These are phyloP conservation scores for Acanthamoeba lenticulata DNA, from an alignment of 208 protist species.

Conservation along the genomic window DNA sequence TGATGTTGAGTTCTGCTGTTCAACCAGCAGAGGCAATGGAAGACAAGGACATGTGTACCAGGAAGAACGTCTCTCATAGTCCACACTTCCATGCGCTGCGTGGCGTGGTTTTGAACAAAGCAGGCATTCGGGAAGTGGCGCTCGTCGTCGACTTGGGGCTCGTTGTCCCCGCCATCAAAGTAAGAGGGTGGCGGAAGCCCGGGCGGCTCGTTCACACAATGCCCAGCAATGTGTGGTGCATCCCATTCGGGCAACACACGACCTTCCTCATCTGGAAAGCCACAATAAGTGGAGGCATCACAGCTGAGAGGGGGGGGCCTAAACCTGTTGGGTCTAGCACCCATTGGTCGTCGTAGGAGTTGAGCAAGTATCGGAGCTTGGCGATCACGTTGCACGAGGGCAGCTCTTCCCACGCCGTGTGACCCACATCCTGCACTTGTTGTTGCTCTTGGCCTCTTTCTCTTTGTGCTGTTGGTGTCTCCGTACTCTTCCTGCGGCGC, in stretches of 20 bases:
- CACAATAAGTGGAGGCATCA: neutral
- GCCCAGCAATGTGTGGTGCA: neutral
- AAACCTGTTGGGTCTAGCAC: slow-evolving; percentile 2
- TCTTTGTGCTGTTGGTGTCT: no score
- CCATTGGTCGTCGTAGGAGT: neutral
- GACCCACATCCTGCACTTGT: no score
- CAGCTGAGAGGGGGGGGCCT: neutral
- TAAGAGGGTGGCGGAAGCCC: neutral
- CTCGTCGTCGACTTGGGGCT: neutral
- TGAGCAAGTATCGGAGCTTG: neutral
- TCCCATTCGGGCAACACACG: neutral
- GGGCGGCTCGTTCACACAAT: slow-evolving; percentile 34
- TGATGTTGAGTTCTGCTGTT: neutral
- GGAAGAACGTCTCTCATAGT: neutral
- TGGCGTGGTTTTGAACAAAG: slow-evolving; percentile 34
- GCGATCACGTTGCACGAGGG: neutral
- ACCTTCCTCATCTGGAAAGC: neutral
- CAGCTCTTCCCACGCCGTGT: neutral
- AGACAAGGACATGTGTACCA: neutral
- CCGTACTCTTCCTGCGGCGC: neutral
- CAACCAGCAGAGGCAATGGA: neutral
- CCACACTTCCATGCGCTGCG: neutral
- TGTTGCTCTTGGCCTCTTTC: neutral
- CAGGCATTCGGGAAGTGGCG: neutral
- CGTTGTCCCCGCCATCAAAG: neutral